Conservation (phyloP, 2,329 filamentous ascomycete species). For the Diaporthe caulivora region DNA sequence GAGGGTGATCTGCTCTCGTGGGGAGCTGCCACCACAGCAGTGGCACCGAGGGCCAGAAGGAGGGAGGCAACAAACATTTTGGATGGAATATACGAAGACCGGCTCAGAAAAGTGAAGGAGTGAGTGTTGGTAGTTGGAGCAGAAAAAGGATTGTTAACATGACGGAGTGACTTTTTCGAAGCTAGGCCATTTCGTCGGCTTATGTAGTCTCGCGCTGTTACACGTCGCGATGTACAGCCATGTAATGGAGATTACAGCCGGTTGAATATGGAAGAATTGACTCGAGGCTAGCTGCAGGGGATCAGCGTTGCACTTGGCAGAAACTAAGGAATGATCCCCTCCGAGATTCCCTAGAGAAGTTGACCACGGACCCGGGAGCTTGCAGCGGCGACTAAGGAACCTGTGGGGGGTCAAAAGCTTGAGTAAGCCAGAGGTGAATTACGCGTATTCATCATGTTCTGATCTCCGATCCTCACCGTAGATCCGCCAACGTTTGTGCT, state of each 20-base stretch:
- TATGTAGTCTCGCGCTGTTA: conserved; percentile 13
- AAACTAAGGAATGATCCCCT: conserved; percentile 21
- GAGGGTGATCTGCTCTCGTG: not conserved
- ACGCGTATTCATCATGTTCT: not conserved
- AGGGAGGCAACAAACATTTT: conserved; percentile 10
- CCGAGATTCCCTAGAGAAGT: conserved; percentile 14
- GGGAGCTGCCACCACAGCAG: conserved; percentile 7
- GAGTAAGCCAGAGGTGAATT: not conserved
- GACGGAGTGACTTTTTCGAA: not conserved
- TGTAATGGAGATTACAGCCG: conserved; percentile 30
- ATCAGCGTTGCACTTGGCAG: conserved; percentile 13
- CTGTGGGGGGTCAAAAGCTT: not conserved
- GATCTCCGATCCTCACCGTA: conserved; percentile 19
- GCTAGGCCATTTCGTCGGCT: not conserved
- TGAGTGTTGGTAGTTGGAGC: not conserved
- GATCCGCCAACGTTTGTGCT: conserved; percentile 1
- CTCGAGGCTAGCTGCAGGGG: conserved; percentile 13
- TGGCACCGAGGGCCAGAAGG: conserved; percentile 24
- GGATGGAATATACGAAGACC: not conserved
- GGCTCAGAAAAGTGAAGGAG: conserved; percentile 19
- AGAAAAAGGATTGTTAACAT: not conserved
- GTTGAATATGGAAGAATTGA: conserved; percentile 38
- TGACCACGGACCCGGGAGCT: not conserved
- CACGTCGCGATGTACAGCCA: conserved; percentile 20
- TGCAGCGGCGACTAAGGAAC: not conserved